Conservation (phyloP, 2,329 filamentous ascomycete genomes). For the Apiospora malaysiana region DNA sequence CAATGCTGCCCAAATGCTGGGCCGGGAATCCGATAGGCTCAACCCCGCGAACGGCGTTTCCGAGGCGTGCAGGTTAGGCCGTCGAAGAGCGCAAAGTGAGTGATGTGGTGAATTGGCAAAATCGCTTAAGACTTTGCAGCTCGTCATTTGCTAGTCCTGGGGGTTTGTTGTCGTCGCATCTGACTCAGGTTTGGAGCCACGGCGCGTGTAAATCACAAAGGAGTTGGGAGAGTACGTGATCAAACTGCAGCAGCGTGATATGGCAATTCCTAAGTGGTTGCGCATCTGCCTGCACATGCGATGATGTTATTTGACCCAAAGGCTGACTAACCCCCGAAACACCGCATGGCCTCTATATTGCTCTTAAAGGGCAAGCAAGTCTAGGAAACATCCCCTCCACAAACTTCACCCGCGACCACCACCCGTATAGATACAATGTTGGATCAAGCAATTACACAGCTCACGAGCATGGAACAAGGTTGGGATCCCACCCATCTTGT, state of each 20-base stretch:
- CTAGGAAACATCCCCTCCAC: background rate
- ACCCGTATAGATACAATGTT: background rate
- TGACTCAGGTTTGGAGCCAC: background rate
- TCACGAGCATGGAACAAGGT: constrained; percentile 12
- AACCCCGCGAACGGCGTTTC: background rate
- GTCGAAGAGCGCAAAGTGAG: background rate
- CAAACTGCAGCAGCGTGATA: no score
- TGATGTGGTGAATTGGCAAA: background rate
- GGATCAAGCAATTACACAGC: background rate
- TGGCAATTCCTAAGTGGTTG: background rate
- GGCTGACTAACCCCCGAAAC: background rate
- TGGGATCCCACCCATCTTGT: constrained; percentile 21
- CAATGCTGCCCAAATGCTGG: background rate
- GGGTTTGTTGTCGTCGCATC: background rate
- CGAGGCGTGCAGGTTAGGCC: background rate
- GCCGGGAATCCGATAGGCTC: constrained; percentile 2
- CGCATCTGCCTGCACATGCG: background rate
- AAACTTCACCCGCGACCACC: background rate
- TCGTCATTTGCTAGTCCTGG: background rate
- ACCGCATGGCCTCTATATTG: background rate
- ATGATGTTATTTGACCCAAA: background rate
- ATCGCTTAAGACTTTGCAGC: background rate
- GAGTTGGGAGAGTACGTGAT: background rate
- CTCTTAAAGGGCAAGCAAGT: background rate
- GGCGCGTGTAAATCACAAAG: background rate